Evolutionary conservation across 352 stramenopile genomes (phyloP).

Genomic region (Lagenidium sp.): DNA sequence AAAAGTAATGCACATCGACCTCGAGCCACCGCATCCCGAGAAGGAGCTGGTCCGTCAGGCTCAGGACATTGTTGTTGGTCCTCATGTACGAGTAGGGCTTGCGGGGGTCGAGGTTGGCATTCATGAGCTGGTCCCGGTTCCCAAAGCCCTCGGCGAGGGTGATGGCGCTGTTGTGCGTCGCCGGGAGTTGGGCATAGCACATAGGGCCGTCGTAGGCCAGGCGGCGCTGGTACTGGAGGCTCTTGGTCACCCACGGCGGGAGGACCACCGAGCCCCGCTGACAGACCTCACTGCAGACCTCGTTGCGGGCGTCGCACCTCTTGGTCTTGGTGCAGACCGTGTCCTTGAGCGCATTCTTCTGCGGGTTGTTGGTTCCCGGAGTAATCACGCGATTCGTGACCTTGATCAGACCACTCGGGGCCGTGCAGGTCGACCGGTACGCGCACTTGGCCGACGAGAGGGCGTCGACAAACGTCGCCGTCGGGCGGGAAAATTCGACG

Average conservation of each 20-base stretch:
- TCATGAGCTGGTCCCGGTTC: constrained; percentile 51
- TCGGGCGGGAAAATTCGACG: constrained; percentile 22
- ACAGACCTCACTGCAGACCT: constrained; percentile 35
- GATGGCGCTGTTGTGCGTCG: constrained; percentile 58
- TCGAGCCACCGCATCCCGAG: constrained; percentile 52
- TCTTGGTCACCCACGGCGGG: constrained; percentile 24
- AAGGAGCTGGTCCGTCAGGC: constrained; percentile 40
- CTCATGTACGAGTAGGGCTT: constrained; percentile 47
- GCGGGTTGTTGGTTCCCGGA: constrained; percentile 25
- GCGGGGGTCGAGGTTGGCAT: constrained; percentile 24
- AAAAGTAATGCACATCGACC: constrained; percentile 59
- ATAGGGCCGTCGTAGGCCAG: constrained; percentile 26
- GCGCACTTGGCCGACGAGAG: constrained; percentile 21
- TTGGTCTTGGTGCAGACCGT: constrained; percentile 22
- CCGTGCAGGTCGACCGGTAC: constrained; percentile 26
- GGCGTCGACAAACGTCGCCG: constrained; percentile 26
- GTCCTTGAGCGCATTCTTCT: constrained; percentile 24
- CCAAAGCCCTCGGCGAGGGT: constrained; percentile 42
- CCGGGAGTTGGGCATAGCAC: constrained; percentile 34
- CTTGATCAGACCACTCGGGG: constrained; percentile 21
- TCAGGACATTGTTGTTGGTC: constrained; percentile 61
- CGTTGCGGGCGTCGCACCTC: constrained; percentile 25
- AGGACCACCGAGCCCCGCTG: constrained; percentile 21
- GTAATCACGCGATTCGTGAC: constrained; percentile 16
- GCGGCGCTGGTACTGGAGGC: constrained; percentile 34